phyloP scores from a whole-genome alignment of 164 flowering plant species.

The Euptelea pleiosperma region DNA sequence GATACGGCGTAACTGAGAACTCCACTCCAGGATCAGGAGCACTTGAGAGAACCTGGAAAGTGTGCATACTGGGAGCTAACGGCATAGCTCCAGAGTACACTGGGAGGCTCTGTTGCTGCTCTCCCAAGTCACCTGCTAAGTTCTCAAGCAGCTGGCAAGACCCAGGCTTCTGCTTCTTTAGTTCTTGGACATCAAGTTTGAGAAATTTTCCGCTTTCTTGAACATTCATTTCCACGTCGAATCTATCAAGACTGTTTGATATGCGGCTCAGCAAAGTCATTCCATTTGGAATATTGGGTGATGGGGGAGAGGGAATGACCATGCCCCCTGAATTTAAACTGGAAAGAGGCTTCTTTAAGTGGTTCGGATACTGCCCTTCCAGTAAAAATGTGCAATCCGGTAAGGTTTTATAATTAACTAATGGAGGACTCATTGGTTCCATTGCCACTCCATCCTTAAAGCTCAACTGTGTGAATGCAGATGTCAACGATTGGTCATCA shows the following conservation, averaged over 20 bases:
- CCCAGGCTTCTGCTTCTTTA: conserved; percentile 21
- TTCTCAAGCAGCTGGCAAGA: conserved; percentile 20
- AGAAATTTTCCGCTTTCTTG: conserved; percentile 14
- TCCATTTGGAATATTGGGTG: conserved; percentile 25
- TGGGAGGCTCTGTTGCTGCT: conserved; percentile 13
- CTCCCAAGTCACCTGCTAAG: conserved; percentile 16
- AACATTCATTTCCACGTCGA: conserved; percentile 19
- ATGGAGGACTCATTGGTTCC: conserved; percentile 17
- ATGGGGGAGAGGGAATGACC: conserved; percentile 16
- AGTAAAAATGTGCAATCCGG: conserved; percentile 16
- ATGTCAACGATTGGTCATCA: conserved; percentile 41
- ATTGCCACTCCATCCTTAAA: conserved; percentile 20
- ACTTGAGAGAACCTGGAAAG: conserved; percentile 28
- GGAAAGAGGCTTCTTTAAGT: conserved; percentile 21
- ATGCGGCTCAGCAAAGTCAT: conserved; percentile 16
- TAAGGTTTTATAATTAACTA: conserved; percentile 18
- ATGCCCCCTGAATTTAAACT: conserved; percentile 9
- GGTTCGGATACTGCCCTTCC: conserved; percentile 25
- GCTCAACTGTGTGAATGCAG: conserved; percentile 45
- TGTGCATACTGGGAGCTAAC: conserved; percentile 25
- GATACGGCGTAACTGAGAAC: conserved; percentile 34
- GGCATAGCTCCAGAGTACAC: conserved; percentile 24
- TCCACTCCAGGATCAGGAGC: conserved; percentile 31
- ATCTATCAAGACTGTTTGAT: conserved; percentile 18
- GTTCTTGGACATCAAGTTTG: conserved; percentile 19